Evolutionary conservation across 2,329 filamentous ascomycete genomes (phyloP), one percentile per base, ranked within the genome.

Genomic region (Stachybotrys chlorohalonatus): DNA sequence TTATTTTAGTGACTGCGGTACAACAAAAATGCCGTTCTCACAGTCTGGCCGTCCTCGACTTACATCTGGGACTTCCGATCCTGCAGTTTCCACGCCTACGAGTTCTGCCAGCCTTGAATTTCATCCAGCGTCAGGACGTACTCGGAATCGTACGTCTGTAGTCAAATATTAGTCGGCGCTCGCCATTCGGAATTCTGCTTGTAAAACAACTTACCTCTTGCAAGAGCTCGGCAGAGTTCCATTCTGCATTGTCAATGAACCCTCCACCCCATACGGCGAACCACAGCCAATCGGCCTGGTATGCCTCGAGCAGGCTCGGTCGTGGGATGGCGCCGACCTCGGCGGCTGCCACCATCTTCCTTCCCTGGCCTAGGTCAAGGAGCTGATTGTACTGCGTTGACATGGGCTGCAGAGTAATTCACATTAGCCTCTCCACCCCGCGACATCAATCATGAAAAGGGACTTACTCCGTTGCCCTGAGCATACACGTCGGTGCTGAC

Each of bases 241-340:
- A 75, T 15, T 60, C 61, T 0, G 67, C 63, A 31, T 72, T 72
- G 54, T 69, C 67, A 59, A 78, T 74, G 55, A 69, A 78, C 1
- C 69, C 68, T 4, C 72, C 73, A 11, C 65, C 64, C 76, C 76
- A 79, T 6, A 75, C 71, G 42, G 67, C 68, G 56, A 78, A 79
- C 64, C 71, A 78, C 39, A 72, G 64, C 76, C 76, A 78, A 57
- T 78, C 70, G 0, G 75, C 71, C 58, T 72, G 67, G 57, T 76
- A 78, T 5, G 72, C 70, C 57, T 70, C 64, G 4, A 78, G 62
- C 47, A 68, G 64, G 1, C 64, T 63, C 0, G 73, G 73, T n/a
- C 72, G 67, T 51, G 76, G 75, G 3, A 76, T 71, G 11, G 70
- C 70, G 11, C 76, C 76, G 1, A 78, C 71, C 59, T 79, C 76